Conservation (phyloP, 2,329 filamentous ascomycete species). For the Fusarium beomiforme region DNA sequence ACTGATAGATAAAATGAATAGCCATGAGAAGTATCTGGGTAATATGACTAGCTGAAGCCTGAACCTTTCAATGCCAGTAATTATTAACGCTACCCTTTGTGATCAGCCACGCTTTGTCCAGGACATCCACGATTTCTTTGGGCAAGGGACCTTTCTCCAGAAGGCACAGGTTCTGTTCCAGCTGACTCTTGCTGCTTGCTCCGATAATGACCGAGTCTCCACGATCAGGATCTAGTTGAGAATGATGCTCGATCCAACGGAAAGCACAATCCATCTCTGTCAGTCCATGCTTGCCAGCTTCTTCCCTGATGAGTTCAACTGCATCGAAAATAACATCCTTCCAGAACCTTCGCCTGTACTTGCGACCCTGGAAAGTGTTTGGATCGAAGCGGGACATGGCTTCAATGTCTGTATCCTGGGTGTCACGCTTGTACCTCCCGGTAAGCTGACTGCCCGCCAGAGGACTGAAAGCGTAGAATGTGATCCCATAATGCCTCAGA, state of each 20-base stretch:
- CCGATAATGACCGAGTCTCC: constrained; percentile 63
- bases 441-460: constrained; percentile 76
- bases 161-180: constrained; percentile 54
- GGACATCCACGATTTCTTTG: constrained; percentile 72
- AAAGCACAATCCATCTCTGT: constrained; percentile 74
- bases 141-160: constrained; percentile 72
- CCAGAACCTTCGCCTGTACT: constrained; percentile 61
- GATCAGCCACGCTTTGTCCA: neutral
- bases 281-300: constrained; percentile 70
- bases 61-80: neutral
- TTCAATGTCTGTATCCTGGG: constrained; percentile 38
- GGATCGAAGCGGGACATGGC: constrained; percentile 39
- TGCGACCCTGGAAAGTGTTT: constrained; percentile 6
- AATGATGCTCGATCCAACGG: constrained; percentile 74
- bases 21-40: too few relatives aligned
- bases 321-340: constrained; percentile 67
- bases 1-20: neutral
- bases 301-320: constrained; percentile 69
- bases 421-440: constrained; percentile 59
- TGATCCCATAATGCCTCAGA: constrained; percentile 73
- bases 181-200: constrained; percentile 58
- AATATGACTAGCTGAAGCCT: too few relatives aligned
- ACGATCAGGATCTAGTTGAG: constrained; percentile 50
- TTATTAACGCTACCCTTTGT: neutral
- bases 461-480: constrained; percentile 77